phyloP scores from a whole-genome alignment of 352 stramenopile genomes.

The Pythium oligandrum region DNA sequence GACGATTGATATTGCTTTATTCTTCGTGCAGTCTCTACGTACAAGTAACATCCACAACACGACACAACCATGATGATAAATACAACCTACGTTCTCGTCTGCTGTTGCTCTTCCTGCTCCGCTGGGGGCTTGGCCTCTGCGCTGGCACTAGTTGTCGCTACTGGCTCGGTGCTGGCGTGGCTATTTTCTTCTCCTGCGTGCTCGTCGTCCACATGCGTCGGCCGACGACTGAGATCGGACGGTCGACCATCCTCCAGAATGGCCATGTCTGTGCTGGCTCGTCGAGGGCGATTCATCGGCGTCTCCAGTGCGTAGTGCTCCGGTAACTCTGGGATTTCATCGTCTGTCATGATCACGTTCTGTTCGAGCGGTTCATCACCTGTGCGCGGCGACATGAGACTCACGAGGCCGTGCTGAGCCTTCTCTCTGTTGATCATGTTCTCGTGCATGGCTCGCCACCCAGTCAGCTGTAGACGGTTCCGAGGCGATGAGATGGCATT shows the following conservation, averaged over 20 bases:
- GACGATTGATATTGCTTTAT: too few species aligned
- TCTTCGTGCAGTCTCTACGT: too few species aligned
- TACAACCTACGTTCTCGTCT: too few species aligned
- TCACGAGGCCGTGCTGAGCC: constrained; percentile 32
- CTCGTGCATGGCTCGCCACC: constrained; percentile 48
- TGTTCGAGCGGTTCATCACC: background rate
- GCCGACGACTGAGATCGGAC: constrained; percentile 8
- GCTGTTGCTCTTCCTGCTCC: too few species aligned
- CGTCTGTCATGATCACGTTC: constrained; percentile 8
- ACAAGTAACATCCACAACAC: too few species aligned
- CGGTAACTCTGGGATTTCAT: constrained; percentile 19
- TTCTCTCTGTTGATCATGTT: constrained; percentile 59
- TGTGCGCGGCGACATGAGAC: constrained; percentile 25
- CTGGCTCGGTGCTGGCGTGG: too few species aligned
- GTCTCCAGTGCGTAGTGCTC: background rate
- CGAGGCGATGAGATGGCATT: constrained; percentile 61
- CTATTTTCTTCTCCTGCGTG: constrained; percentile 6
- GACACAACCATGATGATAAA: too few species aligned
- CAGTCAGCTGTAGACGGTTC: constrained; percentile 58
- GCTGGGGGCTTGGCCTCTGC: too few species aligned
- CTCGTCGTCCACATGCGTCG: constrained; percentile 1
- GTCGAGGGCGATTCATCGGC: constrained; percentile 7
- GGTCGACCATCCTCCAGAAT: constrained; percentile 17
- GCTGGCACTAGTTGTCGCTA: too few species aligned
- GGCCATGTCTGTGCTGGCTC: constrained; percentile 18